Conservation (phyloP, 768 basidiomycete species). For the Cantharellus cinnabarinus region DNA sequence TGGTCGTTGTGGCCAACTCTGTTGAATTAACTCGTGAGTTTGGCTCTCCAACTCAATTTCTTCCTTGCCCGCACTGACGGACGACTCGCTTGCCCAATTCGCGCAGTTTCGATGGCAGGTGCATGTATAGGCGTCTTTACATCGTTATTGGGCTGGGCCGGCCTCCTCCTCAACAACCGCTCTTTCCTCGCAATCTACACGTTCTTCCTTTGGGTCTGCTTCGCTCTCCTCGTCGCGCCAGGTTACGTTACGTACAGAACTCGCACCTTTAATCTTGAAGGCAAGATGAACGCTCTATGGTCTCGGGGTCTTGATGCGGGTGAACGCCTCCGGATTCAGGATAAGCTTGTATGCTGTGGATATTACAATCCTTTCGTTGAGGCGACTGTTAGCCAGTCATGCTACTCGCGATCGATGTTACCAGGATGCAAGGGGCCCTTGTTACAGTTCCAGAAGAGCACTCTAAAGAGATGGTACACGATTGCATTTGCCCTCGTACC, state of each 20-base stretch:
- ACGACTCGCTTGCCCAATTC: not conserved
- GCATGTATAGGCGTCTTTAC: slow-evolving; percentile 39
- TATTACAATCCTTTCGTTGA: slow-evolving; percentile 66
- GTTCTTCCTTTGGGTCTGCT: slow-evolving; percentile 51
- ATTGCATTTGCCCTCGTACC: slow-evolving; percentile 47
- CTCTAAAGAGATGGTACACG: slow-evolving; percentile 45
- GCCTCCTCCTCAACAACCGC: slow-evolving; percentile 68
- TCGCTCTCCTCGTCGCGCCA: slow-evolving; percentile 48
- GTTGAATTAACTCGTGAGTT: slow-evolving; percentile 36
- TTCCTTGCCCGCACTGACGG: not conserved
- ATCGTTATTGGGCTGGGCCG: slow-evolving; percentile 54
- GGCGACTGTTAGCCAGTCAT: slow-evolving; percentile 52
- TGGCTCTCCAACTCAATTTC: not conserved
- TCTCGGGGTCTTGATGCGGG: slow-evolving; percentile 34
- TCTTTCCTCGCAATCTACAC: slow-evolving; percentile 58
- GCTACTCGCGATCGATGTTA: slow-evolving; percentile 48
- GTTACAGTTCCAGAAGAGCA: slow-evolving; percentile 32
- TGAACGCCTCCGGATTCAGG: slow-evolving; percentile 50
- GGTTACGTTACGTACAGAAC: slow-evolving; percentile 65
- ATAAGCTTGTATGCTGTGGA: slow-evolving; percentile 58
- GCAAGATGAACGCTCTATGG: slow-evolving; percentile 65
- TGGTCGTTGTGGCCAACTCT: slow-evolving; percentile 49
- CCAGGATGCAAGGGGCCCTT: slow-evolving; percentile 57
- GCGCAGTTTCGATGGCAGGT: slow-evolving; percentile 40
- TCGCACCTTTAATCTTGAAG: slow-evolving; percentile 58